Conservation (phyloP, 1,284 basidiomycete species). For the Apiotrichum sp. region DNA sequence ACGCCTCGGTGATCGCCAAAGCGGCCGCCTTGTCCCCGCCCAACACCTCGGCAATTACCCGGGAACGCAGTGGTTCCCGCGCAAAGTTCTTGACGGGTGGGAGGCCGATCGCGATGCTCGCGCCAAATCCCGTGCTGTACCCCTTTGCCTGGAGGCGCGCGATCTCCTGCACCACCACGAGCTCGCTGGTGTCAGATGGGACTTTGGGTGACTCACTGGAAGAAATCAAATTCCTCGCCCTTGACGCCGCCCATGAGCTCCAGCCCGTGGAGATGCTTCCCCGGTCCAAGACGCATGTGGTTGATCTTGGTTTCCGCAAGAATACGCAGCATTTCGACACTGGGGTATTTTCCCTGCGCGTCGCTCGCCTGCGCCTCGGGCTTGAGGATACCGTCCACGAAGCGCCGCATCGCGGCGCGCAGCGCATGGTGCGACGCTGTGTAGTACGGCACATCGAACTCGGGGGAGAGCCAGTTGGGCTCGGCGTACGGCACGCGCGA, state of each 20-base stretch:
- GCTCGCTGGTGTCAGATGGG: slow-evolving; percentile 49
- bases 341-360: slow-evolving; percentile 64
- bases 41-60: slow-evolving; percentile 73
- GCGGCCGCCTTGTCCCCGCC: slow-evolving; percentile 61
- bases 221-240: slow-evolving; percentile 80
- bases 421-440: slow-evolving; percentile 53
- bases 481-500: slow-evolving; percentile 69
- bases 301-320: slow-evolving; percentile 63
- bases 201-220: slow-evolving; percentile 43
- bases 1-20: slow-evolving; percentile 83
- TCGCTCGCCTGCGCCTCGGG: slow-evolving; percentile 59
- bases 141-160: slow-evolving; percentile 70
- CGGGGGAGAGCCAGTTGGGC: slow-evolving; percentile 71
- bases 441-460: slow-evolving; percentile 79
- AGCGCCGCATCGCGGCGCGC: slow-evolving; percentile 49
- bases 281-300: slow-evolving; percentile 81
- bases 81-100: slow-evolving; percentile 59
- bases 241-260: slow-evolving; percentile 76
- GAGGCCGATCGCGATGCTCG: slow-evolving; percentile 64
- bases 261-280: slow-evolving; percentile 70
- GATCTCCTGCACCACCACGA: slow-evolving; percentile 84
- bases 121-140: slow-evolving; percentile 69
- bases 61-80: slow-evolving; percentile 52
- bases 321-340: slow-evolving; percentile 40
- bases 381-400: slow-evolving; percentile 53